phyloP scores from a whole-genome alignment of 1,284 basidiomycete genomes.

The Sporisorium scitamineum region DNA sequence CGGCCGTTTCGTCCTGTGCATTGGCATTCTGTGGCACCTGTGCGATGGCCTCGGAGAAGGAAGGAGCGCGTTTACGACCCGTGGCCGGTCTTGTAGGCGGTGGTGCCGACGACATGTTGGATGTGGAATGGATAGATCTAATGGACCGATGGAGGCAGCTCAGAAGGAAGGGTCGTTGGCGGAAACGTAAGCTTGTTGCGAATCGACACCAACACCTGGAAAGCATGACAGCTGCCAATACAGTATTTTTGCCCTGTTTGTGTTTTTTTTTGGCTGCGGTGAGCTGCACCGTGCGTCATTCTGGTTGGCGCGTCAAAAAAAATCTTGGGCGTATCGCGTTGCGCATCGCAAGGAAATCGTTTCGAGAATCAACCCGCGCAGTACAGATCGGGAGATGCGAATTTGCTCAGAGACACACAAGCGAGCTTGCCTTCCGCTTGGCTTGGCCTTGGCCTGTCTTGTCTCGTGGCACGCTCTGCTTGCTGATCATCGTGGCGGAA shows the following conservation, averaged over 20 bases:
- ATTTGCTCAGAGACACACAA: not conserved
- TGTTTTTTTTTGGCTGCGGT: not conserved
- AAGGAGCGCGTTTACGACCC: conserved; percentile 42
- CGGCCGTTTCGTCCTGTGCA: conserved; percentile 43
- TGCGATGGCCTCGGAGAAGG: conserved; percentile 47
- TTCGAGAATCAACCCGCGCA: not conserved
- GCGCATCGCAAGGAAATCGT: too few relatives aligned
- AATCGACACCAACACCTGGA: not conserved
- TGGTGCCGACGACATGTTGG: conserved; percentile 35
- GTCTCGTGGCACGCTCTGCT: not conserved
- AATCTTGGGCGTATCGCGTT: not conserved
- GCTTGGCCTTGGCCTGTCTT: too few relatives aligned
- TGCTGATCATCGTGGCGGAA: not conserved
- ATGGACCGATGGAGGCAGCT: not conserved
- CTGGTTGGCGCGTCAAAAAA: not conserved
- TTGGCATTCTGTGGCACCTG: conserved; percentile 50
- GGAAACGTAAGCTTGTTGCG: not conserved
- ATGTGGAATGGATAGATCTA: not conserved
- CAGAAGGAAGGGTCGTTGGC: not conserved
- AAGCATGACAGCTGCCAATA: not conserved
- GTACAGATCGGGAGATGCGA: not conserved
- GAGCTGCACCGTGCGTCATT: not conserved
- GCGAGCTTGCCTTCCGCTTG: not conserved
- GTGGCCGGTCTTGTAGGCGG: conserved; percentile 36
- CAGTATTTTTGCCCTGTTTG: not conserved